Evolutionary conservation across 805 yeast species (phyloP), one percentile per base, ranked within the genome.

Genomic region (Saccharomycopsis fermentans): DNA sequence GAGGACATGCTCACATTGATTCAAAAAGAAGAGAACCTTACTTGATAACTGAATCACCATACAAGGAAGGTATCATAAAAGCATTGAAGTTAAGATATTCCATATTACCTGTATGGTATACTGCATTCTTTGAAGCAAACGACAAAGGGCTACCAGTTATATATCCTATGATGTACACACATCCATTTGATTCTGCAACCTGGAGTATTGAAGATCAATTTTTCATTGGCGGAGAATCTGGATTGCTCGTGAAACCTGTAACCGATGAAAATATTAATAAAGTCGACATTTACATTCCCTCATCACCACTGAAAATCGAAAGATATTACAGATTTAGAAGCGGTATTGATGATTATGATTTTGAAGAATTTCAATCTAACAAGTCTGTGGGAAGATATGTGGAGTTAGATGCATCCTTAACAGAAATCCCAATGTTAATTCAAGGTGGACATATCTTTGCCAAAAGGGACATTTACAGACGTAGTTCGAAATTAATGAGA

Each of bases 1-100:
- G 99, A 66, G 97, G 86, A 0, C 99, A 94, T 72, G 97, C 98
- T 0, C 98, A 94, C 73, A 87, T 92, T 56, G 99, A 94, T 70
- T 77, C 97, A 0, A 78, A 86, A 66, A 82, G 98, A 71, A 81
- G 97, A 62, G 99, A 94, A 69, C 99, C 99, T 1, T 92, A 90
- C 84, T 69, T 92, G 52, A 77, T 86, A 1, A 87, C 87, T 8
- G 95, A 85, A 34, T 5, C 17, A 24, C 91, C 92, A 2, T 82
- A 81, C 64, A 81, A 85, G 6, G 71, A 81, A 0, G 68, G 79
- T 24, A 84, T 91, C 59, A 78, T 86, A 60, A 84, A 87, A 52
- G 85, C 96, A 0, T 77, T 94, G 8, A 76, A 73, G 57, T 74
- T 88, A 63, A 78, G 99, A 60, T 94, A 94, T 70, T 71, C 78